phyloP scores from a whole-genome alignment of 164 flowering plant genomes.

The Macadamia integrifolia region DNA sequence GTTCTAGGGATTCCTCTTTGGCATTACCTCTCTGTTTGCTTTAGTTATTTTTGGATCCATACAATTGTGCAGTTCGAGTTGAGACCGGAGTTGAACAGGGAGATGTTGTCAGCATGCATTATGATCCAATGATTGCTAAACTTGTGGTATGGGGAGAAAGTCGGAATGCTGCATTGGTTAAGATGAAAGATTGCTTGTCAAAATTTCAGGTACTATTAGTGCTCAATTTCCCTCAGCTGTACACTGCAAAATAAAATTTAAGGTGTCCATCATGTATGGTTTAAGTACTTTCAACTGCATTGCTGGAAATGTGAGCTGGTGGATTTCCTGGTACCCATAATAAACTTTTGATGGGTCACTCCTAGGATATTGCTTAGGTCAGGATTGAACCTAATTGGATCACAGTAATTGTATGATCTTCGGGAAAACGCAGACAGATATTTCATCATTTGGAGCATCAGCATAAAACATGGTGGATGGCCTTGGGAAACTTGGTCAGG shows the following conservation, averaged over 20 bases:
- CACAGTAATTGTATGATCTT: no score
- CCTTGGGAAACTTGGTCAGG: no score
- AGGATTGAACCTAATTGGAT: no score
- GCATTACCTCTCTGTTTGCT: neutral
- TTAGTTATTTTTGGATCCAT: slow-evolving; percentile 2
- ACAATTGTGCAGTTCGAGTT: slow-evolving; percentile 61
- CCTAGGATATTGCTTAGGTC: no score
- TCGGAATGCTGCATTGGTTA: slow-evolving; percentile 76
- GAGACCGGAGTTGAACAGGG: slow-evolving; percentile 98
- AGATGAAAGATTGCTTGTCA: slow-evolving; percentile 74
- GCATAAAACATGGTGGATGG: no score
- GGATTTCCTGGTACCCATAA: no score
- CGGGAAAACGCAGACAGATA: no score
- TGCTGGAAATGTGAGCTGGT: neutral
- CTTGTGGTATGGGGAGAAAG: slow-evolving; percentile 95
- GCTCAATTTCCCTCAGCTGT: neutral
- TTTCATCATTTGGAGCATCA: no score
- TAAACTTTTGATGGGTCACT: no score
- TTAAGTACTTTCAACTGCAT: neutral
- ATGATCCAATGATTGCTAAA: slow-evolving; percentile 99
- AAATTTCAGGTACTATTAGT: slow-evolving; percentile 66
- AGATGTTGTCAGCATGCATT: slow-evolving; percentile 92
- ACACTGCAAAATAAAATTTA: neutral
- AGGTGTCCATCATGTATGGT: neutral
- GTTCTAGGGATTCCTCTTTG: neutral